Evolutionary conservation across 2,329 filamentous ascomycete species (phyloP).

Genomic region (Ceratocystis albifundus): DNA sequence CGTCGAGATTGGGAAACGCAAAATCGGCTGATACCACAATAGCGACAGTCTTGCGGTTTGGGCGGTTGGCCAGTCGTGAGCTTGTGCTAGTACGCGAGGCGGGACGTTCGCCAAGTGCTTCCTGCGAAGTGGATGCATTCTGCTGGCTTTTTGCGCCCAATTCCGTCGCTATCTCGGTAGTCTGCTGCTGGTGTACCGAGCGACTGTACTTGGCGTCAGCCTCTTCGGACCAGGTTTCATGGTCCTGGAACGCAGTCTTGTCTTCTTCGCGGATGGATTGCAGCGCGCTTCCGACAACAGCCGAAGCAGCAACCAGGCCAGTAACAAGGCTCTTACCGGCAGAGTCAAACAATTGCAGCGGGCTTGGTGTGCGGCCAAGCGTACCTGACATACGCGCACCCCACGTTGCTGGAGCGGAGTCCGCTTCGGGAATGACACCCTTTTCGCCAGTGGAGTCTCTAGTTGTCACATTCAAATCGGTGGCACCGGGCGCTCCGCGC

Average conservation of each 20-base stretch:
- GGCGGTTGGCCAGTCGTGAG: slow-evolving; percentile 14
- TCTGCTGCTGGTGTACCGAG: neutral
- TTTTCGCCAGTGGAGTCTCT: neutral
- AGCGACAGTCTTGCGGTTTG: slow-evolving; percentile 60
- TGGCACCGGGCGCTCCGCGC: slow-evolving; percentile 25
- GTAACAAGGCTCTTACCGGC: slow-evolving; percentile 72
- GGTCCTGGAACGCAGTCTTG: slow-evolving; percentile 66
- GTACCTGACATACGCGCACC: slow-evolving; percentile 70
- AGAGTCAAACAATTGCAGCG: slow-evolving; percentile 76
- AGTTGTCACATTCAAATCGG: slow-evolving; percentile 26
- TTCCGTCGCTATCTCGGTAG: neutral
- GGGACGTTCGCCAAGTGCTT: slow-evolving; percentile 14
- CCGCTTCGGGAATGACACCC: neutral
- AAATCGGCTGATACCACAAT: slow-evolving; percentile 77
- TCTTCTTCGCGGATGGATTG: slow-evolving; percentile 77
- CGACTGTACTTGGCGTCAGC: slow-evolving; percentile 54
- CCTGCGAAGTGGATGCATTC: neutral
- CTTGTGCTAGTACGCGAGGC: slow-evolving; percentile 18
- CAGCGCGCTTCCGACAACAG: slow-evolving; percentile 69
- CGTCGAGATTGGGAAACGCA: slow-evolving; percentile 45
- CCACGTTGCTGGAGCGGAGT: slow-evolving; percentile 41
- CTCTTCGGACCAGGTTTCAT: slow-evolving; percentile 87
- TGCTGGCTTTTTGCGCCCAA: neutral
- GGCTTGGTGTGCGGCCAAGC: slow-evolving; percentile 69
- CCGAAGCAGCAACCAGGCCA: slow-evolving; percentile 70